Base-by-base conservation (phyloP, 2,329 filamentous ascomycete genomes). In the Sporothrix schenckii region DNA sequence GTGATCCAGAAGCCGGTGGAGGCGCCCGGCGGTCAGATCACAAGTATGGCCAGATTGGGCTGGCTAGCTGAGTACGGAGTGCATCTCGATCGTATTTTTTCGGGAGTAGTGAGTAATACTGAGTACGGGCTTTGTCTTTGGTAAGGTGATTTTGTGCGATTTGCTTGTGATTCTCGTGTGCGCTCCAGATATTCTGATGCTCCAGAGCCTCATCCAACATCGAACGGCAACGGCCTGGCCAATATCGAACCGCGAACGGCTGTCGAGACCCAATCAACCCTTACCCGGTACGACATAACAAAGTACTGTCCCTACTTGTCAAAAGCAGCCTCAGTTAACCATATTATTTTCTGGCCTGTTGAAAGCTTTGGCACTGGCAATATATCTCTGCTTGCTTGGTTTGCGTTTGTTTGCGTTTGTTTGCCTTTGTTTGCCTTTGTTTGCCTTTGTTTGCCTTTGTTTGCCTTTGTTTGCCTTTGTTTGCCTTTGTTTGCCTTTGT, bases 1-100 rank as follows among this genome's bases (percentile, higher is more conserved):
- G 39, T 44, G 39, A 39, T 63, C 58, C 58, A 63, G 58, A 63
- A 63, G 58, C 58, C n/a, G 39, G 44, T 63, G 39, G 39, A 63
- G 39, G 47, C 16, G n/a, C 56, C 24, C 39, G 30, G 56, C 34
- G 34, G 34, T 44, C 56, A 44, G 34, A n/a, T 44, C 56, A 44
- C 39, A 21, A 63, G 58, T 47, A 63, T 47, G 58, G 24, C 10
- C 41, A 44, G 11, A 44, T 44, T 34, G 34, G 34, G 34, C 34
- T 34, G 34, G 7, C 34, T 34, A 49, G 60, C 2, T 30, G 27
- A 16, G n/a, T 44, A 60, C 56, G 56, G 34, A 61, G 19, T 16
- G n/a, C 16, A 34, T 60, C 21, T 19, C 34, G 34, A 34, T 34
- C 34, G 34, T 34, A 34, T 34, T 34, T 1, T 34, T 34, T 1